Evolutionary conservation across 768 basidiomycete species (phyloP).

Genomic region (Leccinum uliginosum): DNA sequence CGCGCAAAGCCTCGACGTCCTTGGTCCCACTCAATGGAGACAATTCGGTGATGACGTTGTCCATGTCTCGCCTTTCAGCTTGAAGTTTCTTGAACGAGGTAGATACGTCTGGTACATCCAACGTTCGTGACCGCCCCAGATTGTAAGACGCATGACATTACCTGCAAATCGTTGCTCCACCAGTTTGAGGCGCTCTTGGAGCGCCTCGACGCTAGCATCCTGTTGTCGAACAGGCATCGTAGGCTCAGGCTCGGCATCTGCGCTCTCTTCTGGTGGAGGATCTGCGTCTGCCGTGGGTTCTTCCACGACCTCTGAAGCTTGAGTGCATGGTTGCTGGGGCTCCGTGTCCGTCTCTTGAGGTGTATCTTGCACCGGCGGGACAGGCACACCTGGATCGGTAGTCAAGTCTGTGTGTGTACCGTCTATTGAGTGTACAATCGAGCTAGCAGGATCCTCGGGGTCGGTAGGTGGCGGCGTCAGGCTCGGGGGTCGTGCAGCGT

Average conservation of each 20-base stretch:
- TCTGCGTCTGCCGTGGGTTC: background rate
- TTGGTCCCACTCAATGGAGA: slow-evolving; percentile 66
- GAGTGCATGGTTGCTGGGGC: background rate
- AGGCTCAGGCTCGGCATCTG: background rate
- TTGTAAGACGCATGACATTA: slow-evolving; percentile 24
- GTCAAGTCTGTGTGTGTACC: background rate
- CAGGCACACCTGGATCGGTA: background rate
- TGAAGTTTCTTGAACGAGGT: slow-evolving; percentile 73
- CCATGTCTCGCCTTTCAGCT: slow-evolving; percentile 64
- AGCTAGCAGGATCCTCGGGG: background rate
- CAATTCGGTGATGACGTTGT: slow-evolving; percentile 61
- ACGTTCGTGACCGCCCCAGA: slow-evolving; percentile 1
- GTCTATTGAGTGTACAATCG: background rate
- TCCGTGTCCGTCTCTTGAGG: background rate
- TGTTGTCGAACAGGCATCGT: background rate
- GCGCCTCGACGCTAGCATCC: slow-evolving; percentile 43
- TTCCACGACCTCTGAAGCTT: background rate
- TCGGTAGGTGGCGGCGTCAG: background rate
- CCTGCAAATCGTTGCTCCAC: slow-evolving; percentile 79
- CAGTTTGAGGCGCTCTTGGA: slow-evolving; percentile 63
- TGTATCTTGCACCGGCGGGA: background rate
- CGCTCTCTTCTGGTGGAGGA: background rate
- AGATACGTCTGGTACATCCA: slow-evolving; percentile 58
- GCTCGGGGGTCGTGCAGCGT: background rate
- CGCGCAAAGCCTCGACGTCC: slow-evolving; percentile 64